Base-by-base conservation (phyloP, 345 rosid species). In the Pugionium dolabratum region DNA sequence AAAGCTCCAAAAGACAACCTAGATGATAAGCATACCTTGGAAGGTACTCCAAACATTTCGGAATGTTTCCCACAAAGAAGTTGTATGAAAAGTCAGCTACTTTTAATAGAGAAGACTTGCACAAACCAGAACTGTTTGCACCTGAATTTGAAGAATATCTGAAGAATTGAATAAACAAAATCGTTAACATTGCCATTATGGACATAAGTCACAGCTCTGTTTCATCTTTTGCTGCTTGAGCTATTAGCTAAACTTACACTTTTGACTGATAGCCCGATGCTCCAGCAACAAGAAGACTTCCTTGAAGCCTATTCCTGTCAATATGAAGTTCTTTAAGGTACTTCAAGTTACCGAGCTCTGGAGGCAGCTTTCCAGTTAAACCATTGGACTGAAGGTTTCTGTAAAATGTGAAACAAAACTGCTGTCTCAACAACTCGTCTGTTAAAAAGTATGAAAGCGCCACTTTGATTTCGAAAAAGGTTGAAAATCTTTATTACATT, bases 311-410 rank as follows among this genome's bases (percentile, higher is more conserved):
- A 70, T 95, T 95, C 59, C 92, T 83, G 67, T 86, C 96, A 28
- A 95, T 80, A 57, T 30, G 56, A 75, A 95, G 99, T 69, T 86
- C 96, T 79, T 60, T 66, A 67, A 95, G 95, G 78, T 78, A 25
- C 73, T 74, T 86, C 78, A 91, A 78, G 64, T 87, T 81, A 52
- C 96, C 89, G 47, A 95, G 75, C 78, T 85, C 97, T 41, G 80
- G 59, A 57, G 98, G 99, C 58, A 91, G 40, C 54, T 52, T 77
- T 32, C 99, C 99, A 2, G 83, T 86, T 67, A 95, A 85, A 47
- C 97, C 94, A 79, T 95, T 95, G 62, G 88, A 86, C 81, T 89
- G 88, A 64, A 95, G 94, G 79, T 91, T 86, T 83, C 99, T 95
- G 84, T 50, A 7, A 9, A 18, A 18, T 48, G 18, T 32, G 2